Evolutionary conservation across 1,284 basidiomycete genomes (phyloP), one percentile per base, ranked within the genome.

Genomic region (Ganoderma lucidum): DNA sequence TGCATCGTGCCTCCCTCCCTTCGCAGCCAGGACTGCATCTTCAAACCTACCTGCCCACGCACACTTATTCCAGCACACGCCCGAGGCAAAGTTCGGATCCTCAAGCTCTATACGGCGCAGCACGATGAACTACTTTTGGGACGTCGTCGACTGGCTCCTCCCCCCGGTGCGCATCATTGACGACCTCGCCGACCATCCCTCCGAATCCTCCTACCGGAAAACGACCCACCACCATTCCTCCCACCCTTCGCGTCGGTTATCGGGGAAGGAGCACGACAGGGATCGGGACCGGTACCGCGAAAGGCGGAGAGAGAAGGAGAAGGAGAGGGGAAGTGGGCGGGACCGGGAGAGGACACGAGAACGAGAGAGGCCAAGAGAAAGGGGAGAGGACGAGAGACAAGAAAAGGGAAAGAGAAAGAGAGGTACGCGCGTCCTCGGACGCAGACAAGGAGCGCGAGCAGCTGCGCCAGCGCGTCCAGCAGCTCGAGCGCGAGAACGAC

Each of bases 141-240:
- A 71, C 63, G 69, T 78, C 60, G 75, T 79, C 73, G 77, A 79
- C 72, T 78, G 78, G 78, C 74, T 79, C 69, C 71, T 79, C 53
- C 78, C 78, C 41, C 70, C 76, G 63, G 75, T 79, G 67, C 78
- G 77, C 69, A 75, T 79, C 67, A 65, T 76, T 65, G 78, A 79
- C 76, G 77, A 79, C 75, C 73, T 77, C 64, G 71, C 77, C 62
- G 76, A 75, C 70, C 64, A 66, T 19, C 76, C 77, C 55, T 66
- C 69, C 61, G 69, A 75, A 14, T 61, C 71, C 60, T 66, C 72
- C 37, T 69, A 73, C 63, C 70, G 70, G 42, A 73, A 73, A 37
- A 62, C 68, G 39, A 71, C 63, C n/a, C 64, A 73, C 58, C 68
- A 70, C 67, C 71, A 73, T 32, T 62, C 63, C 60, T 62, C 70